Base-by-base conservation (phyloP, 495 filamentous ascomycete species). In the Penicillium flavigenum region DNA sequence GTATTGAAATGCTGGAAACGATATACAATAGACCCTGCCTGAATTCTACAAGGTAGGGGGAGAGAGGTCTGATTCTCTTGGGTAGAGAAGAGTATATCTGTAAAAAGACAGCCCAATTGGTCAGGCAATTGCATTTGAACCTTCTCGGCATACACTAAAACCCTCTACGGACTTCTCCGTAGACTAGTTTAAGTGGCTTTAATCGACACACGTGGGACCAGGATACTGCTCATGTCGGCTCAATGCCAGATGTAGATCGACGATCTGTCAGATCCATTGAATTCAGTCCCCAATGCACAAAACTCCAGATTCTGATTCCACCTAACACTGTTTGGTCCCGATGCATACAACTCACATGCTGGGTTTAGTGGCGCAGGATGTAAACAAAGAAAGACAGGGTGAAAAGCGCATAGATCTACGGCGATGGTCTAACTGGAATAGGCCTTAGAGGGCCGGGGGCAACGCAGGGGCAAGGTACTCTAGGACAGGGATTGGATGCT, bases 311-410 rank as follows among this genome's bases (percentile, higher is more conserved):
- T 52, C 36, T 2, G 36, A 27, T 19, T n/a, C 19, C 14, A 12
- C 8, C 52, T 8, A 27, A 17, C 29, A 44, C 42, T 14, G 41
- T 54, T 47, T 47, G 20, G 27, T 46, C 52, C 42, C 17, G 5
- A 44, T 47, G 52, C 52, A 47, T 38, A 26, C 11, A 22, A 6
- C 10, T n/a, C 12, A 16, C 26, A 41, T 41, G 47, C 27, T 4
- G 16, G 20, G 34, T 10, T 45, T 6, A 17, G 26, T 45, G 51
- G 51, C 27, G 51, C 16, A 42, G 52, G 42, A 17, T 16, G 43
- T 26, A 47, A 47, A 55, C 53, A 55, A 55, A 39, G 53, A 47
- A 55, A 55, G 26, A 47, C 11, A 19, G 7, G 38, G 24, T 19
- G 20, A 27, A 47, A 20, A 26, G 6, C 31, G 43, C 53, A 31